Percentiles rank a stretch among this genome's conserved stretches.
These are phyloP conservation scores for Colletotrichum sidae DNA, from an alignment of 2,329 filamentous ascomycete genomes.

Conservation along the genomic window DNA sequence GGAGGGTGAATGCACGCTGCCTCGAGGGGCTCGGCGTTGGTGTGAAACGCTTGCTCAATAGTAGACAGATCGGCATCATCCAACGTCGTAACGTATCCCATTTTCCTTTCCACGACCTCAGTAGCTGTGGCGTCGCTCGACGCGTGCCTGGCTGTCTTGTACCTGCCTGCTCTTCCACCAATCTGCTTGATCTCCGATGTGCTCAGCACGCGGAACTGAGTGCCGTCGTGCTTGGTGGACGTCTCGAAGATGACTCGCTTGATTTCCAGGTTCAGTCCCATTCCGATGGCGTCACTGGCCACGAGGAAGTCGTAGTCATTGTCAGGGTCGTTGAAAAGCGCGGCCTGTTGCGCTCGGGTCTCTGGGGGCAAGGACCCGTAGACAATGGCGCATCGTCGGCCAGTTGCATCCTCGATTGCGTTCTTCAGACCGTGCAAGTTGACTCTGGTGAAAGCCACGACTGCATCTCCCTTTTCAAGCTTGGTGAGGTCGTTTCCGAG, in stretches of 20 bases:
- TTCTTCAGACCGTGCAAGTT: slow-evolving; percentile 84
- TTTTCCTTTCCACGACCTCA: slow-evolving; percentile 50
- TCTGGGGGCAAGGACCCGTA: slow-evolving; percentile 94
- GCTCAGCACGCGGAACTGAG: slow-evolving; percentile 66
- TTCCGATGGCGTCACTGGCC: slow-evolving; percentile 95
- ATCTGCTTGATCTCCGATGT: slow-evolving; percentile 94
- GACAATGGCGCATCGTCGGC: slow-evolving; percentile 87
- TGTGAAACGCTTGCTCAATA: slow-evolving; percentile 72
- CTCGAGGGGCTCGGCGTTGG: slow-evolving; percentile 73
- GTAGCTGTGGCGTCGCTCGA: slow-evolving; percentile 37
- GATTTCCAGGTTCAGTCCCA: slow-evolving; percentile 95
- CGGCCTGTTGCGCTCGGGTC: slow-evolving; percentile 90
- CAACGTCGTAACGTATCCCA: slow-evolving; percentile 84
- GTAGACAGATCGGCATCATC: slow-evolving; percentile 74
- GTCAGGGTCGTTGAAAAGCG: slow-evolving; percentile 92
- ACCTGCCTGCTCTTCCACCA: slow-evolving; percentile 90
- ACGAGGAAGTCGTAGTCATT: slow-evolving; percentile 97
- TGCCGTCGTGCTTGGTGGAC: slow-evolving; percentile 77
- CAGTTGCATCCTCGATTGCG: slow-evolving; percentile 80
- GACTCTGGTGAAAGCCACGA: slow-evolving; percentile 88
- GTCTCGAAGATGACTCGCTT: slow-evolving; percentile 91
- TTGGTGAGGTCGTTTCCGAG: slow-evolving; percentile 72
- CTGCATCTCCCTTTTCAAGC: slow-evolving; percentile 88
- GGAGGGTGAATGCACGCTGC: slow-evolving; percentile 83
- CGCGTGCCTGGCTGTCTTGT: slow-evolving; percentile 75